phyloP scores from a whole-genome alignment of 2,329 filamentous ascomycete genomes.

The Dissoconium aciculare region DNA sequence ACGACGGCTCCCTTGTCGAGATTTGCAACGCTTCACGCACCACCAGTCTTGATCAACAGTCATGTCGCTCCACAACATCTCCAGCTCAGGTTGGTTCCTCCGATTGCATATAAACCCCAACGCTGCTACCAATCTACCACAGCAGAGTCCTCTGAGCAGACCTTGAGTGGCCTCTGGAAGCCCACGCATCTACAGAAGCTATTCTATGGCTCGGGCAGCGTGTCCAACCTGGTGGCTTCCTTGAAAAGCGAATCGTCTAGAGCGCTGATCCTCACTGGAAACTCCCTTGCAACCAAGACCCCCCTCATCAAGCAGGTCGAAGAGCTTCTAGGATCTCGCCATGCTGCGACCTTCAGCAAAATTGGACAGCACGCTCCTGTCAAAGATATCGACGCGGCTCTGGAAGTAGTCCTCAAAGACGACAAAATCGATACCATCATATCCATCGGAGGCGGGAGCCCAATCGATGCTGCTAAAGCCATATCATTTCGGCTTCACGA shows the following conservation, averaged over 20 bases:
- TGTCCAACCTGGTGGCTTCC: constrained; percentile 31
- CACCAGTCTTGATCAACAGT: no score
- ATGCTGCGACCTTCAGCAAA: constrained; percentile 41
- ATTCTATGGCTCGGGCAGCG: constrained; percentile 36
- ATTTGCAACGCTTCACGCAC: no score
- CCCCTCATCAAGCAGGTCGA: constrained; percentile 38
- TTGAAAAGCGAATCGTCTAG: constrained; percentile 34
- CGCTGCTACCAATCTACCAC: constrained; percentile 25
- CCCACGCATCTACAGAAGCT: constrained; percentile 36
- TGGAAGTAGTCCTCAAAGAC: constrained; percentile 32
- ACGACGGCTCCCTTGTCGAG: no score
- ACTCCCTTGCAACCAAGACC: constrained; percentile 40
- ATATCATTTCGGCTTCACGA: constrained; percentile 32
- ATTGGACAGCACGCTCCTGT: constrained; percentile 43
- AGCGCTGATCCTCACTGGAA: constrained; percentile 43
- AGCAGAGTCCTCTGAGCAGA: constrained; percentile 28
- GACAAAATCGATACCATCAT: constrained; percentile 39
- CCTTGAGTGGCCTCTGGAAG: constrained; percentile 37
- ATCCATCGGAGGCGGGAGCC: constrained; percentile 39
- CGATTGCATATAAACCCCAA: constrained; percentile 7
- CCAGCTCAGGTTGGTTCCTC: no score
- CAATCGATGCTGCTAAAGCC: constrained; percentile 39
- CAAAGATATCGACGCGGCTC: constrained; percentile 39
- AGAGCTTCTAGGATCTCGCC: constrained; percentile 33
- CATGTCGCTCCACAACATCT: no score